These are phyloP conservation scores for Acanthamoeba culbertsoni DNA, from an alignment of 208 protist genomes.

Conservation along the genomic window DNA sequence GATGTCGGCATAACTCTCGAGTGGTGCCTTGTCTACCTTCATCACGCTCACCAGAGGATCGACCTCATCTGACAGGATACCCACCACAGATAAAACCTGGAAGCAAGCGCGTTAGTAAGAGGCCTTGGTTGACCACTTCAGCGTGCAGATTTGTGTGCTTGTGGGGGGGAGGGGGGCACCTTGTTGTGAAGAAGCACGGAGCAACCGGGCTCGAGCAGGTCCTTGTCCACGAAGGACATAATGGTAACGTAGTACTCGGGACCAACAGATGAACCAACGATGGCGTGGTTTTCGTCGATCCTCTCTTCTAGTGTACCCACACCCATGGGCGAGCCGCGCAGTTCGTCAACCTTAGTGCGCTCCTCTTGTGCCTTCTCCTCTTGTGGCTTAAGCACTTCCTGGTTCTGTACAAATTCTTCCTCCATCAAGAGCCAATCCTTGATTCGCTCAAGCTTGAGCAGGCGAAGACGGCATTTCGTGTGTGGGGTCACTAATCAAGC, in stretches of 20 bases:
- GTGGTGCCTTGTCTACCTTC: constrained; percentile 99
- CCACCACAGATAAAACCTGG: constrained; percentile 92
- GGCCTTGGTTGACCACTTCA: too few species aligned
- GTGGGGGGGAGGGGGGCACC: too few species aligned
- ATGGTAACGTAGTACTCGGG: constrained; percentile 99
- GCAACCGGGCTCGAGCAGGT: constrained; percentile 96
- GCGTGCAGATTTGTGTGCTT: too few species aligned
- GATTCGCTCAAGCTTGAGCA: constrained; percentile 97
- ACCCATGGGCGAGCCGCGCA: constrained; percentile 96
- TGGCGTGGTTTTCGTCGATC: constrained; percentile 99
- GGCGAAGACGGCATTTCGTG: constrained; percentile 95
- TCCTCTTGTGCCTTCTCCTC: constrained; percentile 92
- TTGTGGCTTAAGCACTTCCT: constrained; percentile 87
- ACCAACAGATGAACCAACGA: constrained; percentile 94
- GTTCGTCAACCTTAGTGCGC: constrained; percentile 95
- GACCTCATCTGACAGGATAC: constrained; percentile 97
- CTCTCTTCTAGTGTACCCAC: constrained; percentile 99
- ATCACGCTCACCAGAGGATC: constrained; percentile 99
- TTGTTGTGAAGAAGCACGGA: constrained; percentile 97
- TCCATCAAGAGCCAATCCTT: constrained; percentile 99
- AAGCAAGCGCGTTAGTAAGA: not conserved
- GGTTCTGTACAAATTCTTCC: constrained; percentile 98
- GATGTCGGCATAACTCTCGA: constrained; percentile 99
- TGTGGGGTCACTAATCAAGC: constrained; percentile 89
- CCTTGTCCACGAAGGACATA: constrained; percentile 99